A percentile compares a stretch with the other conserved stretches of the same genome.
Conservation (phyloP, 2,329 filamentous ascomycete species). For the Exophiala sideris region DNA sequence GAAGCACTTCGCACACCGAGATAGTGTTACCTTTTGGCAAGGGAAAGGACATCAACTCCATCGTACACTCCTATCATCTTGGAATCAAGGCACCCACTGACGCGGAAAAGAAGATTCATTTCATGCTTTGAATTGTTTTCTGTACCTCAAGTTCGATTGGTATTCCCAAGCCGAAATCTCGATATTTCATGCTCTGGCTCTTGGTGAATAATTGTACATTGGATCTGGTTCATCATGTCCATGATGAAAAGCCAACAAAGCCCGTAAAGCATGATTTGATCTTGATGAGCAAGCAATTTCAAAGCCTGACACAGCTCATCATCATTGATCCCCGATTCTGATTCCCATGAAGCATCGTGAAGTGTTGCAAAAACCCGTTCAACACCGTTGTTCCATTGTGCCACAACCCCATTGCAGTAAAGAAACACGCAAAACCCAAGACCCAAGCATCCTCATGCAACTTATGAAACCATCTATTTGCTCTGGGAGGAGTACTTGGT, state of each 20-base stretch:
- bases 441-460: constrained; percentile 37
- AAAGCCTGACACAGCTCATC: constrained; percentile 16
- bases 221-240: constrained; percentile 5
- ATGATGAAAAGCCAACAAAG: constrained; percentile 22
- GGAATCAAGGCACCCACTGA: background rate
- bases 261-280: constrained; percentile 18
- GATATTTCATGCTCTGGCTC: constrained; percentile 17
- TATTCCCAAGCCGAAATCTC: constrained; percentile 14
- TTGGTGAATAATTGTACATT: constrained; percentile 24
- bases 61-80: too few relatives aligned
- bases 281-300: constrained; percentile 19
- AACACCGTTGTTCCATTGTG: constrained; percentile 39
- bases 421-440: constrained; percentile 37
- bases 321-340: constrained; percentile 20
- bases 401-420: constrained; percentile 39
- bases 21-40: too few relatives aligned
- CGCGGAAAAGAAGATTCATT: constrained; percentile 14
- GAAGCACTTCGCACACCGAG: too few relatives aligned
- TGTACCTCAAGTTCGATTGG: constrained; percentile 16
- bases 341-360: constrained; percentile 28
- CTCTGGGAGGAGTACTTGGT: constrained; percentile 99
- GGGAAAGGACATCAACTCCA: too few relatives aligned
- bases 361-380: constrained; percentile 37
- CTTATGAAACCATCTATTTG: constrained; percentile 67
- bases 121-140: constrained; percentile 29